phyloP scores from a whole-genome alignment of 345 rosid species.

The Hevea brasiliensis region DNA sequence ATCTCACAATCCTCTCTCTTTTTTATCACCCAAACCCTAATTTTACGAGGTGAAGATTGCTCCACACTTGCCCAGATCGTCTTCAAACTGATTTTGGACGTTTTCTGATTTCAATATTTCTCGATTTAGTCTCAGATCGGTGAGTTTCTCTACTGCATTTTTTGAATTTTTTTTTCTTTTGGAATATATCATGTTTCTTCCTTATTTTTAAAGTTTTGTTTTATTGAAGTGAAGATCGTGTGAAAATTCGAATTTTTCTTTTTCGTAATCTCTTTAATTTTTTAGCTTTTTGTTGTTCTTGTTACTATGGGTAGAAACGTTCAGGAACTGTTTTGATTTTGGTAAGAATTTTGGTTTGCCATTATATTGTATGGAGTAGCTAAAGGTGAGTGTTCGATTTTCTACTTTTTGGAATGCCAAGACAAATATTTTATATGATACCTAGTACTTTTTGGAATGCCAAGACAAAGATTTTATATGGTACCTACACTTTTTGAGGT shows the following conservation, averaged over 20 bases:
- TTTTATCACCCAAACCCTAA: neutral
- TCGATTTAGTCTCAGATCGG: constrained; percentile 36
- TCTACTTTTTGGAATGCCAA: neutral
- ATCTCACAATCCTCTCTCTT: neutral
- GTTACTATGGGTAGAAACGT: neutral
- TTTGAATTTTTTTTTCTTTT: neutral
- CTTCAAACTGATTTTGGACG: neutral
- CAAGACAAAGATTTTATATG: neutral
- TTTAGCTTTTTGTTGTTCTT: too few species aligned
- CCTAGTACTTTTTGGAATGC: neutral
- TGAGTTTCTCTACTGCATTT: constrained; percentile 18
- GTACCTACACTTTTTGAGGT: too few species aligned
- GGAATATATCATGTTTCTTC: too few species aligned
- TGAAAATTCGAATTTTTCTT: too few species aligned
- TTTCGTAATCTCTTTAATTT: too few species aligned
- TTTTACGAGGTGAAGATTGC: too few species aligned
- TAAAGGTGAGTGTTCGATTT: too few species aligned
- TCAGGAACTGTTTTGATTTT: neutral
- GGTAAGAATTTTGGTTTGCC: neutral
- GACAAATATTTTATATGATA: neutral
- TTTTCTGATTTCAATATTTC: constrained; percentile 11
- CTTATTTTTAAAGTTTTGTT: too few species aligned
- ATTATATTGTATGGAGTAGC: too few species aligned
- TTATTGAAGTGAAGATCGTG: too few species aligned
- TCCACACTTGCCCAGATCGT: neutral